Evolutionary conservation across 2,329 filamentous ascomycete species (phyloP).

Genomic region (Cladosporium sp.): DNA sequence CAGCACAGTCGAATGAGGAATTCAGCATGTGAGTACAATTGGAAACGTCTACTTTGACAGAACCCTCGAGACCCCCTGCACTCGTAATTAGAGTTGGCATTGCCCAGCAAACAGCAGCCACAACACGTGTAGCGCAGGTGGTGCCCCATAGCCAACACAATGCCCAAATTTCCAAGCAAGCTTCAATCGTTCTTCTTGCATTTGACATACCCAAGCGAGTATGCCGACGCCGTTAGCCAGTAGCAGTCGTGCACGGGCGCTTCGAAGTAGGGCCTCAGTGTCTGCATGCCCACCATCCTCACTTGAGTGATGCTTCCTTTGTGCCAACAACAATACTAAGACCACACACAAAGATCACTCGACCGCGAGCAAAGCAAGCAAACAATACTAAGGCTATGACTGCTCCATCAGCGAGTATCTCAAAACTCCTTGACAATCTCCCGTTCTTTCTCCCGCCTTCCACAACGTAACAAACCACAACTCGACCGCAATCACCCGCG

Average conservation of each 20-base stretch:
- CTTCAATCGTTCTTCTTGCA: not conserved
- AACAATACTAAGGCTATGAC: conserved; percentile 7
- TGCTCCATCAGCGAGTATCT: not conserved
- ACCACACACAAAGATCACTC: conserved; percentile 13
- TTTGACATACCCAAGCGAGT: not conserved
- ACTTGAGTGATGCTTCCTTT: conserved; percentile 2
- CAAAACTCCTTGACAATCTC: conserved; percentile 9
- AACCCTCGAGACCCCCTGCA: not conserved
- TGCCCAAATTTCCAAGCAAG: not conserved
- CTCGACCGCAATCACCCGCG: conserved; percentile 3
- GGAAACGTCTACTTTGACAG: not conserved
- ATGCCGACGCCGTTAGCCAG: not conserved
- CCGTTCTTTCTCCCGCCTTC: conserved; percentile 7
- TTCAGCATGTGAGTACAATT: not conserved
- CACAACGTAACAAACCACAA: conserved; percentile 1
- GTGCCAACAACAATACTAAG: conserved; percentile 21
- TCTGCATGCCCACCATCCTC: not conserved
- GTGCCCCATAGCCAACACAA: not conserved
- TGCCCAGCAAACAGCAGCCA: not conserved
- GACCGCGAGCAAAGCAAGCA: not conserved
- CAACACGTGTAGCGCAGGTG: not conserved
- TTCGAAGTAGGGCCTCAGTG: not conserved
- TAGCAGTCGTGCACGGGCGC: not conserved
- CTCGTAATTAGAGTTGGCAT: not conserved
- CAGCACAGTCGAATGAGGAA: not conserved